These are phyloP conservation scores for Termitomyces sp. DNA, from an alignment of 768 basidiomycete genomes.

Conservation along the genomic window DNA sequence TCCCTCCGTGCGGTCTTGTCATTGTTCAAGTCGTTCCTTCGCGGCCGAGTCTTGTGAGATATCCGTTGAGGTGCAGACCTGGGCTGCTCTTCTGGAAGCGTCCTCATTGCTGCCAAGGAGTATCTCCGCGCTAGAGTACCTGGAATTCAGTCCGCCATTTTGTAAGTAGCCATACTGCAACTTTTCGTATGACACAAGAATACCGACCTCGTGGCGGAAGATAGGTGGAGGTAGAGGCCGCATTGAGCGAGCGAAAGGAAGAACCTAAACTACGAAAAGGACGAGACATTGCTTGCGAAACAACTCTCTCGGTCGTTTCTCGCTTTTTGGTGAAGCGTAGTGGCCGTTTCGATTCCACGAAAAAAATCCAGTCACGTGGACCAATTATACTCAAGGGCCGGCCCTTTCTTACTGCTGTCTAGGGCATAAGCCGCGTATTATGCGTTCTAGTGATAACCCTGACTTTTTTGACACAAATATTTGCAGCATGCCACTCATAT, in stretches of 20 bases:
- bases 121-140: slow-evolving; percentile 20
- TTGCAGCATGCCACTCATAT: not conserved
- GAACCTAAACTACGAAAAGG: slow-evolving; percentile 20
- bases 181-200: not conserved
- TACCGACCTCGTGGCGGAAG: slow-evolving; percentile 14
- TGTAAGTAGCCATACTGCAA: slow-evolving; percentile 7
- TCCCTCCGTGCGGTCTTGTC: not conserved
- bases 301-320: slow-evolving; percentile 7
- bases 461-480: no score
- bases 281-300: slow-evolving; percentile 21
- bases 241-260: slow-evolving; percentile 17
- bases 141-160: not conserved
- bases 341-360: not conserved
- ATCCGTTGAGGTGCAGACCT: slow-evolving; percentile 12
- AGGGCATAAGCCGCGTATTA: no score
- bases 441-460: no score
- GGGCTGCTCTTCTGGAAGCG: slow-evolving; percentile 12
- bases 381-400: not conserved
- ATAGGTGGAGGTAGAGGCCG: slow-evolving; percentile 1
- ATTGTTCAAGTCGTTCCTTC: not conserved
- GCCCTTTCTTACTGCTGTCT: no score
- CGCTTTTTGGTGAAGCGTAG: not conserved
- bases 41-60: not conserved
- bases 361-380: slow-evolving; percentile 1
- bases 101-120: slow-evolving; percentile 21